A percentile compares a stretch with the other conserved stretches of the same genome.
These are phyloP conservation scores for Puccinia triticina DNA, from an alignment of 1,284 basidiomycete species.

Conservation along the genomic window DNA sequence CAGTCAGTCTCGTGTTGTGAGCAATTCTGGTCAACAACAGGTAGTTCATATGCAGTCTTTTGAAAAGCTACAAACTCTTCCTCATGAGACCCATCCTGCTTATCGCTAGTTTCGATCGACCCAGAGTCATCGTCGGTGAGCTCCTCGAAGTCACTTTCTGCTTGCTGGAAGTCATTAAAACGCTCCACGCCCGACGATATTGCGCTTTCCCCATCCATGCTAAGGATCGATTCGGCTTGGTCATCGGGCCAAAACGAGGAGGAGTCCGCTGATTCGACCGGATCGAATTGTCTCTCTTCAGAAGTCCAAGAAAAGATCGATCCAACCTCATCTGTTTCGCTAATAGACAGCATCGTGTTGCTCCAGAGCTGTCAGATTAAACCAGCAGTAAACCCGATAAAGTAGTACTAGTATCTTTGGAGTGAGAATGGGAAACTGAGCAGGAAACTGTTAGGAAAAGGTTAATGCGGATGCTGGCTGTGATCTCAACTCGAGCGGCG, in stretches of 20 bases:
- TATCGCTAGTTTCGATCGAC: not conserved
- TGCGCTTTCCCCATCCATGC: not conserved
- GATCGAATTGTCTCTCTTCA: not conserved
- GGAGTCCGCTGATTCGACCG: not conserved
- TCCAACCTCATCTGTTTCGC: too few relatives aligned
- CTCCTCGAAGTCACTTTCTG: not conserved
- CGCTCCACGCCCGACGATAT: not conserved
- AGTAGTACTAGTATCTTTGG: too few relatives aligned
- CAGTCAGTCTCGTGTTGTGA: not conserved
- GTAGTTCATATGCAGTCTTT: not conserved
- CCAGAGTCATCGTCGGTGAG: not conserved
- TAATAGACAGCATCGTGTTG: too few relatives aligned
- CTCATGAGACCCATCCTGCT: not conserved
- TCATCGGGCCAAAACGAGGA: not conserved
- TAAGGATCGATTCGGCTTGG: conserved; percentile 4
- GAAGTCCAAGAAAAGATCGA: conserved; percentile 4
- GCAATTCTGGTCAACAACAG: not conserved
- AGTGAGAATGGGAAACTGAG: too few relatives aligned
- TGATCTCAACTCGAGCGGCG: too few relatives aligned
- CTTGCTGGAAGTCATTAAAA: not conserved
- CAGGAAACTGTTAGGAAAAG: too few relatives aligned
- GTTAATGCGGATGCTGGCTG: too few relatives aligned
- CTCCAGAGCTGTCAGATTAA: too few relatives aligned
- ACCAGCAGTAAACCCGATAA: too few relatives aligned
- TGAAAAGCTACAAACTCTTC: conserved; percentile 9